Conservation (phyloP, 1,284 basidiomycete genomes). For the Sparassis latifolia region DNA sequence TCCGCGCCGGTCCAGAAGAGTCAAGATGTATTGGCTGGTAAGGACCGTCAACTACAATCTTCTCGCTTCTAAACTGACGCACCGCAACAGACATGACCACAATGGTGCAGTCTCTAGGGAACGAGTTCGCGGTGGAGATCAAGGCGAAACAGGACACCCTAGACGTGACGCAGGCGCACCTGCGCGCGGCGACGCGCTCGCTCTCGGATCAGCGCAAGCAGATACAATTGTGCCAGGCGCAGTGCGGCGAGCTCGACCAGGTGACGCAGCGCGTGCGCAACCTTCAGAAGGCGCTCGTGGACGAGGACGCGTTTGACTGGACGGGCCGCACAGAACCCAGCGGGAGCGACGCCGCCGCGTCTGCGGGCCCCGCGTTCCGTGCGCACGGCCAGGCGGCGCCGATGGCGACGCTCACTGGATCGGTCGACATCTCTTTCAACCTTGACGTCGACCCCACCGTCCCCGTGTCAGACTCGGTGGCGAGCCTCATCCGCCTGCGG, state of each 20-base stretch:
- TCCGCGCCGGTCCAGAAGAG: conserved; percentile 79
- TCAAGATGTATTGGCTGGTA: conserved; percentile 84
- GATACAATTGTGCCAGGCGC: conserved; percentile 66
- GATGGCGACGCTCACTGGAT: conserved; percentile 44
- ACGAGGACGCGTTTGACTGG: conserved; percentile 83
- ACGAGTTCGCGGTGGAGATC: conserved; percentile 81
- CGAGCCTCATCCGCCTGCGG: conserved; percentile 63
- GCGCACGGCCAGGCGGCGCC: conserved; percentile 61
- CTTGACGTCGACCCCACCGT: conserved; percentile 63
- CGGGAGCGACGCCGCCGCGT: conserved; percentile 43
- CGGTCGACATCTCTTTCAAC: conserved; percentile 53
- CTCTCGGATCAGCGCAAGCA: conserved; percentile 86
- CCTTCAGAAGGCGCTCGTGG: conserved; percentile 69
- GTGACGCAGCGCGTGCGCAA: conserved; percentile 74
- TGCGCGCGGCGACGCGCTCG: conserved; percentile 85
- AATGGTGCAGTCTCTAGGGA: conserved; percentile 74
- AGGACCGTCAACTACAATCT: conserved; percentile 11
- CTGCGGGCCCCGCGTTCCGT: conserved; percentile 52
- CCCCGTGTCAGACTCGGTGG: conserved; percentile 51
- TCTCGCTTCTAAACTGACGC: background rate
- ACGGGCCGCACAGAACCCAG: conserved; percentile 73
- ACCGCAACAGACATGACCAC: conserved; percentile 64
- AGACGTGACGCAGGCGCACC: conserved; percentile 79
- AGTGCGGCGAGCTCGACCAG: conserved; percentile 73
- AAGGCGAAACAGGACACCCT: conserved; percentile 83